These are phyloP conservation scores for Oryza nivara DNA, from an alignment of 176 grass and related monocot genomes.

Conservation along the genomic window DNA sequence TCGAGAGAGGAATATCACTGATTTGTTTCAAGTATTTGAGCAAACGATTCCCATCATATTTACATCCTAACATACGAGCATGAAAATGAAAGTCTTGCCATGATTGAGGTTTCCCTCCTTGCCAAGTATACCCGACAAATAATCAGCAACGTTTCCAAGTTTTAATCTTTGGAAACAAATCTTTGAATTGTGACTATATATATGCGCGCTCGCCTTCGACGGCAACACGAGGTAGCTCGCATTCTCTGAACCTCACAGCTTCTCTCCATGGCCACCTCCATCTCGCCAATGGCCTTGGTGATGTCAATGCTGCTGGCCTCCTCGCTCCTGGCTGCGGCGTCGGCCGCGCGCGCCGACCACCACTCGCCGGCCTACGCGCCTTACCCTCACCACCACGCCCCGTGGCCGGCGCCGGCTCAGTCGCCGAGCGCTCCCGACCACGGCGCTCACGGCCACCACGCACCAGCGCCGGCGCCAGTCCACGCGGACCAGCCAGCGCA, in stretches of 20 bases:
- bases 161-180: not conserved
- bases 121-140: not conserved
- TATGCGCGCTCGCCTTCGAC: not conserved
- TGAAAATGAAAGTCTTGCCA: slow-evolving; percentile 19
- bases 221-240: not conserved
- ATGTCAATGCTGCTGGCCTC: slow-evolving; percentile 20
- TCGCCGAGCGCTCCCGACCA: no score
- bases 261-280: slow-evolving; percentile 23
- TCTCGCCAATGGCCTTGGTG: not conserved
- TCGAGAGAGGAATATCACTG: not conserved
- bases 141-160: not conserved
- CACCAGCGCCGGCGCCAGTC: no score
- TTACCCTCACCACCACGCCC: not conserved
- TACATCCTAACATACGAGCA: slow-evolving; percentile 1
- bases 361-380: not conserved
- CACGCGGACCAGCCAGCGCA: not conserved
- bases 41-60: not conserved
- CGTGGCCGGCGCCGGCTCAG: no score
- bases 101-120: not conserved
- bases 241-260: not conserved
- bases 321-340: not conserved
- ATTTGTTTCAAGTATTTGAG: not conserved
- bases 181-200: not conserved
- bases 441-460: not conserved
- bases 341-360: not conserved